These are phyloP conservation scores for Hansenula sp. DNA, from an alignment of 1,139 yeast genomes.

Conservation along the genomic window DNA sequence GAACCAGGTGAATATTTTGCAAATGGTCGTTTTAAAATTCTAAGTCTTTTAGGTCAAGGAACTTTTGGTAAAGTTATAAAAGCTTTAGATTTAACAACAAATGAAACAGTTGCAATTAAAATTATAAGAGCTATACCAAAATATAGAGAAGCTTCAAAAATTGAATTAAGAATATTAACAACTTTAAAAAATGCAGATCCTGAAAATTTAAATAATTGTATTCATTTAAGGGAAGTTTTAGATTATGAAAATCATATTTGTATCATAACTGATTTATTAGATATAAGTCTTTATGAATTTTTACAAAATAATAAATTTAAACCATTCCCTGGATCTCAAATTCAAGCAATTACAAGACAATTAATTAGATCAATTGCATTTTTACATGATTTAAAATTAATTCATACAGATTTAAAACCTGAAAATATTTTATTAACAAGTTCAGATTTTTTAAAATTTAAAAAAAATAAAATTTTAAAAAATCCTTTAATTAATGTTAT, in stretches of 20 bases:
- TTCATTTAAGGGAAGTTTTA: slow-evolving; percentile 83
- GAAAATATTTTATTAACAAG: slow-evolving; percentile 83
- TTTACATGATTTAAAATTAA: slow-evolving; percentile 81
- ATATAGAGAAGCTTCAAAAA: slow-evolving; percentile 81
- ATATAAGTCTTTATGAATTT: slow-evolving; percentile 85
- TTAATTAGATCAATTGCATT: slow-evolving; percentile 81
- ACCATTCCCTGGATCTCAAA: slow-evolving; percentile 76
- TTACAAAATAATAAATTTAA: slow-evolving; percentile 70
- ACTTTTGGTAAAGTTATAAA: slow-evolving; percentile 95
- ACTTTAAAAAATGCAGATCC: slow-evolving; percentile 73
- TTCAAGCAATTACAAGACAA: slow-evolving; percentile 86
- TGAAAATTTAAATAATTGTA: slow-evolving; percentile 62
- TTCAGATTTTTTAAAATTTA: slow-evolving; percentile 34
- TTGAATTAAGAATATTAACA: slow-evolving; percentile 73
- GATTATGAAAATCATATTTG: slow-evolving; percentile 94
- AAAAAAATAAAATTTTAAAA: slow-evolving; percentile 47
- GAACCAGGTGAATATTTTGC: slow-evolving; percentile 58
- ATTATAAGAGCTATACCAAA: slow-evolving; percentile 79
- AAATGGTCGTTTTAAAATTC: slow-evolving; percentile 60
- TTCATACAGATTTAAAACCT: slow-evolving; percentile 94
- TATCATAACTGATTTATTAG: slow-evolving; percentile 82
- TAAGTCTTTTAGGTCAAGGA: slow-evolving; percentile 85
- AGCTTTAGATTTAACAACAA: slow-evolving; percentile 50
- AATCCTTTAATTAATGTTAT: slow-evolving; percentile 85
- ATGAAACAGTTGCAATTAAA: slow-evolving; percentile 80